Evolutionary conservation across 441 rosid genomes (phyloP).

Genomic region (Biscutella laevigata): DNA sequence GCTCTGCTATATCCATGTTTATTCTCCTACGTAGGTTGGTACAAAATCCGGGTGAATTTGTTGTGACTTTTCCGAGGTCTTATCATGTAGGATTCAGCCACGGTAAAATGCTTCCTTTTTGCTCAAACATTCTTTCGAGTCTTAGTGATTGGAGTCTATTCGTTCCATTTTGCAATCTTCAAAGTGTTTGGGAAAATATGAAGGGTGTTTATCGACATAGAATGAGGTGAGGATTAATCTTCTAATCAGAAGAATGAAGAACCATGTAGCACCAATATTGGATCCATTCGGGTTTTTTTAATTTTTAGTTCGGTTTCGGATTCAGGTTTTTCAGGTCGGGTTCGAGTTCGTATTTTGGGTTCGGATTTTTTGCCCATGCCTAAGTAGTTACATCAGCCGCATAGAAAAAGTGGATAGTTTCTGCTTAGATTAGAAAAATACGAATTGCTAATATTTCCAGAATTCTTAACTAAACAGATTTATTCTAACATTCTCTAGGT

Average conservation of each 20-base stretch:
- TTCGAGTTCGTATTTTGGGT: too few species aligned
- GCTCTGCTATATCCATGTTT: constrained; percentile 21
- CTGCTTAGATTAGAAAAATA: constrained; percentile 10
- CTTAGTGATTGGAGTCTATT: constrained; percentile 12
- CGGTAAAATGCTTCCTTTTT: constrained; percentile 47
- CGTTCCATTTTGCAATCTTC: constrained; percentile 10
- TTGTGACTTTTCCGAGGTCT: constrained; percentile 98
- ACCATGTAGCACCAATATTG: too few species aligned
- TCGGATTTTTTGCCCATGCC: too few species aligned
- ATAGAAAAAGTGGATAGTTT: constrained; percentile 6
- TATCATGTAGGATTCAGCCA: constrained; percentile 99
- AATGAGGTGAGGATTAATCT: constrained; percentile 13
- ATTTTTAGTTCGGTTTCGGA: too few species aligned
- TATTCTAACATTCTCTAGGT: constrained; percentile 33
- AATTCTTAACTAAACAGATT: constrained; percentile 12
- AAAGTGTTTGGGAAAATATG: constrained; percentile 14
- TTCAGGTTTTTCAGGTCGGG: too few species aligned
- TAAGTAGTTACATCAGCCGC: background rate
- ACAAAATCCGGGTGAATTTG: constrained; percentile 98
- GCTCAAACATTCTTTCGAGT: constrained; percentile 20
- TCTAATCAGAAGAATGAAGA: constrained; percentile 10
- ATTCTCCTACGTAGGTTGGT: constrained; percentile 62
- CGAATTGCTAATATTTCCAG: background rate
- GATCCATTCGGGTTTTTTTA: too few species aligned
- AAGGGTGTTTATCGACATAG: constrained; percentile 13